phyloP scores from a whole-genome alignment of 768 basidiomycete species.

The Gyrodon lividus region DNA sequence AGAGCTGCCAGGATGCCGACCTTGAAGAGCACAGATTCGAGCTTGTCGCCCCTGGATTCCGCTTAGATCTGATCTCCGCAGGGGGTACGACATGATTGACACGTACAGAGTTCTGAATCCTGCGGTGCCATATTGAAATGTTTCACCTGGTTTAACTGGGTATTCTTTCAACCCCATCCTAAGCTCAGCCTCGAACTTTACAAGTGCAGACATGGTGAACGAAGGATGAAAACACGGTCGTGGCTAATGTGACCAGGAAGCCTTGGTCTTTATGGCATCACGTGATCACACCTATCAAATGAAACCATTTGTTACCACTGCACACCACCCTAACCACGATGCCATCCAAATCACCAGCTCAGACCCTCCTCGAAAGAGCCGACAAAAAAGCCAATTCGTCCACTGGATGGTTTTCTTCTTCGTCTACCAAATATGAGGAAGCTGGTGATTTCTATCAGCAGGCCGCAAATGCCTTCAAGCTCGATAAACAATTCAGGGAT shows the following conservation, averaged over 20 bases:
- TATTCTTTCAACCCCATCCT: slow-evolving; percentile 54
- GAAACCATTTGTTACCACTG: neutral
- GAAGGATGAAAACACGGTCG: neutral
- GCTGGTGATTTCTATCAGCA: slow-evolving; percentile 94
- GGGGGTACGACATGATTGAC: slow-evolving; percentile 4
- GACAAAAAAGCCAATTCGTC: slow-evolving; percentile 90
- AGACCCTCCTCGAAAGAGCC: slow-evolving; percentile 78
- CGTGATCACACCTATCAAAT: slow-evolving; percentile 14
- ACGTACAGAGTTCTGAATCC: slow-evolving; percentile 90
- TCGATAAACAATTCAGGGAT: slow-evolving; percentile 89
- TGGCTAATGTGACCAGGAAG: too few relatives aligned
- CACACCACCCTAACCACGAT: slow-evolving; percentile 35
- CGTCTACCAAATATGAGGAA: slow-evolving; percentile 86
- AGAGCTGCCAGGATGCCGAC: slow-evolving; percentile 88
- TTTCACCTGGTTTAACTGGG: slow-evolving; percentile 66
- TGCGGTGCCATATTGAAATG: slow-evolving; percentile 89
- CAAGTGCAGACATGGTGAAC: slow-evolving; percentile 35
- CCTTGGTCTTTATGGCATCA: neutral
- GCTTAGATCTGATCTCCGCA: slow-evolving; percentile 8
- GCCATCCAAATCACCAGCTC: slow-evolving; percentile 76
- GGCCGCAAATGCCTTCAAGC: slow-evolving; percentile 89
- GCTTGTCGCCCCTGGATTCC: slow-evolving; percentile 52
- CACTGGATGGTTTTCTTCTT: slow-evolving; percentile 84
- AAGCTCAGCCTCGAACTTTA: slow-evolving; percentile 41
- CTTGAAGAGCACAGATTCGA: slow-evolving; percentile 93